phyloP scores from a whole-genome alignment of 1,139 yeast genomes.

The Waltiozyma sp. region DNA sequence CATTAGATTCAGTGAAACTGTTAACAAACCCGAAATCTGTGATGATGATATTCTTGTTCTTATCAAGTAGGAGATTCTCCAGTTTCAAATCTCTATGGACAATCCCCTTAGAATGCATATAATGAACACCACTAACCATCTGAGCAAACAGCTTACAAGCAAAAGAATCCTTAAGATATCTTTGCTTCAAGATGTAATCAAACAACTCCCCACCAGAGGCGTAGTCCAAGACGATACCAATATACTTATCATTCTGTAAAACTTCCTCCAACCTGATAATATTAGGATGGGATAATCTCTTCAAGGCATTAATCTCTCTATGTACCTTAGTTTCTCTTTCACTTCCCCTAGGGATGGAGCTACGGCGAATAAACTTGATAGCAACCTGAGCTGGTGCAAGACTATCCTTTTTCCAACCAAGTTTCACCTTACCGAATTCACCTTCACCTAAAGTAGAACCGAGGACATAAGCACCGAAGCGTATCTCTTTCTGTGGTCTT shows the following conservation, averaged over 20 bases:
- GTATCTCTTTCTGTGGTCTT: constrained; percentile 26
- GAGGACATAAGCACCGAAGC: constrained; percentile 79
- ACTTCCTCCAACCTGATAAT: constrained; percentile 88
- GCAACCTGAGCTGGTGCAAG: constrained; percentile 79
- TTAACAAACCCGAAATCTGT: constrained; percentile 89
- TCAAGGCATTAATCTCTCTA: constrained; percentile 85
- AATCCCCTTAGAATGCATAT: constrained; percentile 73
- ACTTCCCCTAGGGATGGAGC: constrained; percentile 70
- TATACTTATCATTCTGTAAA: constrained; percentile 85
- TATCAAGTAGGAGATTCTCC: constrained; percentile 64
- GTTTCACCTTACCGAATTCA: constrained; percentile 92
- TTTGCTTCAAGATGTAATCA: constrained; percentile 80
- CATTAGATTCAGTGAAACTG: constrained; percentile 59
- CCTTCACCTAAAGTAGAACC: constrained; percentile 98
- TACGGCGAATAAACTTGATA: constrained; percentile 81
- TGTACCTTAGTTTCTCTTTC: constrained; percentile 83
- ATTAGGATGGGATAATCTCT: constrained; percentile 82
- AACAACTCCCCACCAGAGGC: constrained; percentile 97
- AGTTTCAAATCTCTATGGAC: constrained; percentile 93
- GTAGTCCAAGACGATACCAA: constrained; percentile 91
- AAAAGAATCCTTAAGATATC: constrained; percentile 72
- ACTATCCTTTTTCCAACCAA: constrained; percentile 92
- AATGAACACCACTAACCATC: constrained; percentile 85
- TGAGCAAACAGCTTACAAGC: constrained; percentile 90
- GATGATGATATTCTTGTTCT: constrained; percentile 51